Evolutionary conservation across 73 alveolate species (phyloP), one percentile per base, ranked within the genome.

Genomic region (Uronychia setigera): DNA sequence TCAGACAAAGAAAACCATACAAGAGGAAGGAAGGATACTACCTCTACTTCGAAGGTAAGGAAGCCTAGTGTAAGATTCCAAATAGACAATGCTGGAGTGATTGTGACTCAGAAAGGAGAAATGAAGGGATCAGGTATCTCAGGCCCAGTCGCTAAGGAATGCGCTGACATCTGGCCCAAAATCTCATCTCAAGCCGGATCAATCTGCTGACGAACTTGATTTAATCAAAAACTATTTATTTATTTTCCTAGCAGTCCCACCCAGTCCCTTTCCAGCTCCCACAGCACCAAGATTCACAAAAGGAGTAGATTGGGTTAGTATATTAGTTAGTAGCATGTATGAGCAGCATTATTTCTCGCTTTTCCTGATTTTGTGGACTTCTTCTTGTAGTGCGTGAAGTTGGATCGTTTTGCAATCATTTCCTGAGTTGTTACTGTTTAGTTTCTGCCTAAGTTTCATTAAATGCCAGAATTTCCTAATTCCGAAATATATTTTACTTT

Each of bases 21-120:
- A 96, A 99, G 87, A 93, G 99, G 80, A 90, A 98, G 83, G 99
- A 98, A 88, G 99, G 99, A 29, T 95, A 95, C 95, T 97, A 90
- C 92, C 93, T 98, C 83, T 97, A 97, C 95, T 98, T 98, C 93
- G 99, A 98, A 95, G 98, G 94, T 89, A n/a, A n/a, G n/a, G n/a
- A n/a, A n/a, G n/a, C n/a, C n/a, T n/a, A 82, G 58, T 77, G 35
- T 59, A 33, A 34, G 35, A 26, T 29, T 13, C 9, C 59, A 58
- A 96, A 87, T n/a, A n/a, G n/a, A n/a, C n/a, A 97, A 97, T 85
- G 99, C 99, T 29, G 99, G 99, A 74, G 99, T 98, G 78, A 98
- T 98, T 75, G 98, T 97, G 84, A 97, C 96, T 88, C 98, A 96
- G 86, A 98, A 98, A 97, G 99, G 99, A 58, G 99, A 98, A 95